Evolutionary conservation across 1,284 basidiomycete species (phyloP), one percentile per base, ranked within the genome.

Genomic region (Cryptococcus hybrid): DNA sequence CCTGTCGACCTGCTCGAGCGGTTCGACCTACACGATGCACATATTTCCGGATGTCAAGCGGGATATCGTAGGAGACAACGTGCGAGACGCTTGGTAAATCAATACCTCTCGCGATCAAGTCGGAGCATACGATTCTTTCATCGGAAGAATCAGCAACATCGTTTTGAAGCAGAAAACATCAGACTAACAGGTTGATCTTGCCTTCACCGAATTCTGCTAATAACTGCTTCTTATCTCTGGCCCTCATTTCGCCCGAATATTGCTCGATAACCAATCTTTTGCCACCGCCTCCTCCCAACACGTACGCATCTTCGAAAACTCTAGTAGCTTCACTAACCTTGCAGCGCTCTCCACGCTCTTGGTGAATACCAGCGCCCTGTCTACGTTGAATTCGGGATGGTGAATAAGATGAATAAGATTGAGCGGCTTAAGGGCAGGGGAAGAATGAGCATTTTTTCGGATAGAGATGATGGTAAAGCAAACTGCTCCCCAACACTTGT

Each of bases 21-120:
- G 95, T 98, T 43, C 95, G 83, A 15, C 95, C 95, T 0, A 93
- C 93, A 49, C 95, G 87, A 75, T 99, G 95, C n/a, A 99, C 90
- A 71, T 99, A 98, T 77, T 98, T 98, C 52, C 91, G 85, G 84
- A 96, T 90, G 71, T 98, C 95, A n/a, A 97, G 84, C 1, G 95
- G 94, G 2, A 87, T 87, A 75, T 98, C 95, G 76, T 98, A 98
- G 63, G 87, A 92, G 43, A 99, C 84, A 36, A 98, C 94, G 76
- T 97, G 89, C 11, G 86, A 84, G 47, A 98, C 92, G 58, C 90
- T 85, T 51, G 87, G 89, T 57, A 99, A 88, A 74, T 99, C 95
- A 59, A 98, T 92, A 13, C 95, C 95, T 60, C 96, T 86, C 7
- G 95, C 90, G 59, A 98, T 90, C 15, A 99, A 82, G 79, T 99